These are phyloP conservation scores for Oryza longistaminata DNA, from an alignment of 176 grass and related monocot genomes.

Conservation along the genomic window DNA sequence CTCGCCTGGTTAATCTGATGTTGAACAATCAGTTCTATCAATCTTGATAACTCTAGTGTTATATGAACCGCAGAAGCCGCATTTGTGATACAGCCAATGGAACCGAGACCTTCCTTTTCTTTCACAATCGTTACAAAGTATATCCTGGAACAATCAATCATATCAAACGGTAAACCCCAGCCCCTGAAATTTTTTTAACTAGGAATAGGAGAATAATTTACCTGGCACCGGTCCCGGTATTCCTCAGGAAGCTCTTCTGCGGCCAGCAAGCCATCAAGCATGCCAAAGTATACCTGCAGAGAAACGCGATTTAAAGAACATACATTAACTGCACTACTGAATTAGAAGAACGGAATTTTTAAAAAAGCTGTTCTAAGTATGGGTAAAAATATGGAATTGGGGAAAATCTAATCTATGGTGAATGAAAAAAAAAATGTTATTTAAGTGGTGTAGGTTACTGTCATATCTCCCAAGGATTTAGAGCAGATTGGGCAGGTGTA, in stretches of 20 bases:
- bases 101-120: constrained; percentile 71
- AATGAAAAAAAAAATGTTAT: background rate
- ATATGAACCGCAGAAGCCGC: constrained; percentile 68
- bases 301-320: background rate
- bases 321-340: background rate
- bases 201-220: constrained; percentile 4
- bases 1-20: constrained; percentile 46
- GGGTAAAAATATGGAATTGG: background rate
- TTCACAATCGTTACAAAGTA: constrained; percentile 86
- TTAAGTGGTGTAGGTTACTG: constrained; percentile 42
- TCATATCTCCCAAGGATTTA: constrained; percentile 93
- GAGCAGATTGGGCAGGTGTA: constrained; percentile 87
- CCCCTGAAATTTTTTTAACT: background rate
- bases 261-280: constrained; percentile 85
- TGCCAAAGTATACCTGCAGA: constrained; percentile 87
- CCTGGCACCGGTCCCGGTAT: constrained; percentile 76
- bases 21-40: constrained; percentile 48
- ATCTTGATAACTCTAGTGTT: constrained; percentile 91
- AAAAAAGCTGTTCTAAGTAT: background rate
- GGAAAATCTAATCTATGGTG: background rate
- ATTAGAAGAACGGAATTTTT: background rate
- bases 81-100: constrained; percentile 94
- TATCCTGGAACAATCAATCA: constrained; percentile 52
- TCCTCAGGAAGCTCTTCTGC: constrained; percentile 85
- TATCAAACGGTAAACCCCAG: background rate